phyloP scores from a whole-genome alignment of 1,284 basidiomycete genomes.

The Malassezia slooffiae region DNA sequence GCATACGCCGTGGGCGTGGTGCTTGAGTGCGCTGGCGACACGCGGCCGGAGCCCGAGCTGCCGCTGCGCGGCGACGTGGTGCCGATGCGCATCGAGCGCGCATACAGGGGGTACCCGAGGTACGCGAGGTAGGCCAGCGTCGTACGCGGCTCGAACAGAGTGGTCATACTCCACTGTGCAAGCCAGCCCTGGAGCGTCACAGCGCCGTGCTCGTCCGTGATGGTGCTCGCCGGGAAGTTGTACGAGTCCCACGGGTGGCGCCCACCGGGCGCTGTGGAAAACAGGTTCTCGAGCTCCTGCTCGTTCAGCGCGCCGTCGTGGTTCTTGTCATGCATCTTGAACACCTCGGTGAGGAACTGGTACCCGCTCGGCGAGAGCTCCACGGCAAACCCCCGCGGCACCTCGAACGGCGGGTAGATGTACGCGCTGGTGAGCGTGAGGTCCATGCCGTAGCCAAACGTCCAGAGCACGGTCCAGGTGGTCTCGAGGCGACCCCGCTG shows the following conservation, averaged over 20 bases:
- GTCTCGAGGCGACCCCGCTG: conserved; percentile 92
- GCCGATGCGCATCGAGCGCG: conserved; percentile 10
- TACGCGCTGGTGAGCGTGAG: conserved; percentile 54
- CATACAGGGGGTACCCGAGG: conserved; percentile 60
- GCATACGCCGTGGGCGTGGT: conserved; percentile 10
- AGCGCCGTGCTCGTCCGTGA: conserved; percentile 75
- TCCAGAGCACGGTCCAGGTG: conserved; percentile 89
- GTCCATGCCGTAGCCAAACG: conserved; percentile 92
- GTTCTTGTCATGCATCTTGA: conserved; percentile 94
- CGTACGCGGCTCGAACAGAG: conserved; percentile 77
- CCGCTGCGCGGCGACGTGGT: conserved; percentile 8
- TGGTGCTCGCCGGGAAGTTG: conserved; percentile 59
- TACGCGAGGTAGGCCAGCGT: conserved; percentile 94
- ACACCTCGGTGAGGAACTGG: conserved; percentile 93
- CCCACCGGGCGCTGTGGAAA: conserved; percentile 72
- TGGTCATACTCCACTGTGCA: conserved; percentile 99
- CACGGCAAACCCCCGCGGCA: conserved; percentile 82
- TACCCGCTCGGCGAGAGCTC: conserved; percentile 87
- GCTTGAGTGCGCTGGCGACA: conserved; percentile 1
- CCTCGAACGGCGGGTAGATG: conserved; percentile 61
- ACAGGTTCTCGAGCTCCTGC: conserved; percentile 75
- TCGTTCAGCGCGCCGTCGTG: conserved; percentile 82
- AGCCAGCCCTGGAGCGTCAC: conserved; percentile 95
- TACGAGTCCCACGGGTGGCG: conserved; percentile 37
- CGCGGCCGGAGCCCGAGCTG: conserved; percentile 13